Evolutionary conservation across 1,284 basidiomycete genomes (phyloP), one percentile per base, ranked within the genome.

Genomic region (Paramarasmius palmivorus): DNA sequence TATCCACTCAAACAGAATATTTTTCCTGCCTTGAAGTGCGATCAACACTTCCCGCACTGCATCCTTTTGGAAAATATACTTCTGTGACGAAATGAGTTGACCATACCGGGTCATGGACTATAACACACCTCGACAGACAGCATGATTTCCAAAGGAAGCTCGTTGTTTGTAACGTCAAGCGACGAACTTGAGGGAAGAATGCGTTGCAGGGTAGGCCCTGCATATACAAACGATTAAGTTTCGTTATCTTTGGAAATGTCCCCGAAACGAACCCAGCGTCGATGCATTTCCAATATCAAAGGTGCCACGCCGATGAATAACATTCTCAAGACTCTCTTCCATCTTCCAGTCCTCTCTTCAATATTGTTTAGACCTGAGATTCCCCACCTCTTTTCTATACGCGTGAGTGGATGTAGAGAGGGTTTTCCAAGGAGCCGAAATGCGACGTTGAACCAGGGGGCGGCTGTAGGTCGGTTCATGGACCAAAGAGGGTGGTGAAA

Each of bases 11-110:
- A 89, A 68, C 60, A 90, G 67, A 44, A 86, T 68, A 56, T 84
- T 90, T 40, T 74, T 76, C 51, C 78, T 75, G 0, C 88, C 88
- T 74, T 91, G 88, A 3, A 92, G 68, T 20, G 80, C 80, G 64
- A 89, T 86, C 14, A 92, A 71, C 2, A 90, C 72, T 61, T 92
- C 90, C 7, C 90, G 79, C 9, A 89, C 83, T 35, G 83, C 82
- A 57, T 91, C 83, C 45, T 83, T 76, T 68, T 92, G 90, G 50
- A 83, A 67, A 29, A 91, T 86, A 54, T 86, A 86, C 67, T 66
- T 79, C 85, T 90, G 60, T 4, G 20, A 10, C 12, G n/a, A n/a
- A n/a, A n/a, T n/a, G n/a, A n/a, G n/a, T n/a, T 29, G n/a, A 40
- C 32, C 4, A 32, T 32, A 34, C 26, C 41, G 34, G 37, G 40